Percentiles rank a stretch among this genome's conserved stretches.
phyloP scores from a whole-genome alignment of 192 early-diverging fungal species.

The Pilaira anomala region DNA sequence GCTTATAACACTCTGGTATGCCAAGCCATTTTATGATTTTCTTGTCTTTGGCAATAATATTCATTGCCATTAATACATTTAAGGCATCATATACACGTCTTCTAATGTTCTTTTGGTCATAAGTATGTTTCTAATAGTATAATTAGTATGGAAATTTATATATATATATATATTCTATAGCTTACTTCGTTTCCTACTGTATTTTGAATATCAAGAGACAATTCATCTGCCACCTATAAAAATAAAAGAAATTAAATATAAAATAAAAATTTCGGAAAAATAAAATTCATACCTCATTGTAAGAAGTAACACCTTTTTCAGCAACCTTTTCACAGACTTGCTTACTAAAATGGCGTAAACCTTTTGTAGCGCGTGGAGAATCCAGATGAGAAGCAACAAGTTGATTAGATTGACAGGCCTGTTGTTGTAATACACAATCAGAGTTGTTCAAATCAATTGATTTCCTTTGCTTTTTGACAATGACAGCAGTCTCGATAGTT shows the following conservation, averaged over 20 bases:
- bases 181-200: constrained; percentile 9
- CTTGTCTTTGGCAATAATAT: constrained; percentile 58
- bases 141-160: not conserved
- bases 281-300: constrained; percentile 43
- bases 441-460: not conserved
- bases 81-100: constrained; percentile 68
- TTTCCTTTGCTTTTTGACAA: not conserved
- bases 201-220: constrained; percentile 29
- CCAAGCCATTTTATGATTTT: constrained; percentile 65
- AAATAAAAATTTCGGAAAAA: constrained; percentile 22
- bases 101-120: constrained; percentile 64
- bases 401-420: not conserved
- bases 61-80: constrained; percentile 62
- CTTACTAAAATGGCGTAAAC: constrained; percentile 58
- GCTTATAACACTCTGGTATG: constrained; percentile 37
- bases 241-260: constrained; percentile 24
- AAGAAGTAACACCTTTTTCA: constrained; percentile 55
- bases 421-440: constrained; percentile 3
- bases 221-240: constrained; percentile 50
- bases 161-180: not conserved
- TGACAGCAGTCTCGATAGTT: not conserved
- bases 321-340: constrained; percentile 62
- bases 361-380: constrained; percentile 40
- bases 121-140: constrained; percentile 19
- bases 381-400: not conserved